Base-by-base conservation (phyloP, 73 alveolate species). In the Effrenium voratum region DNA sequence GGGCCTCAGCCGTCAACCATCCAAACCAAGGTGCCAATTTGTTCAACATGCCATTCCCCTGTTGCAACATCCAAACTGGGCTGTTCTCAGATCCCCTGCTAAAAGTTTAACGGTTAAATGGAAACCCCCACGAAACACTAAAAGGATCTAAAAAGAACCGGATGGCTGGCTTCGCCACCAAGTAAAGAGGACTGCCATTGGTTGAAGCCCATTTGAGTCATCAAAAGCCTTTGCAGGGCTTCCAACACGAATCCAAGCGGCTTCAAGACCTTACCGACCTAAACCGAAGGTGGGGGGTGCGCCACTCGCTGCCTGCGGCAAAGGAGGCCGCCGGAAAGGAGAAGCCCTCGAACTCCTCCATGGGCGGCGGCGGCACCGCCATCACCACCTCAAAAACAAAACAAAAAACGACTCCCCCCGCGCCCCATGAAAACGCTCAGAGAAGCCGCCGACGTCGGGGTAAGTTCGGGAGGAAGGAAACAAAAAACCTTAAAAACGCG, bases 301-400 rank as follows among this genome's bases (percentile, higher is more conserved):
- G 57, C 24, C 52, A 75, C 38, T 45, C 40, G 4, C 59, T n/a
- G 63, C 97, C 97, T 90, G 97, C 86, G 44, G 97, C 97, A 34
- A 90, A 90, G 41, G 97, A 59, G 40, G 97, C 97, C 22, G 97
- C 86, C 0, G 97, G 49, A 90, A 36, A 90, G 30, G 87, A 90
- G 43, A 90, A 90, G 34, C 97, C 97, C 34, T 73, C 73, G 34
- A 90, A 90, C 55, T 90, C 97, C n/a, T 75, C 97, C 26, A 75
- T 90, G 5, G 97, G 97, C 66, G 97, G 97, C 32, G 97, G 97
- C 44, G 97, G 97, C 41, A 90, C 97, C 32, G 97, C 97, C 97
- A 90, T 90, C 45, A 90, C 97, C 8, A 90, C 97, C 97, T 90
- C 2, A 34, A 34, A 28, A 19, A 32, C n/a, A 28, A 16, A 15